These are phyloP conservation scores for Fraxinus americana DNA, from an alignment of 257 asterid genomes.

Conservation along the genomic window DNA sequence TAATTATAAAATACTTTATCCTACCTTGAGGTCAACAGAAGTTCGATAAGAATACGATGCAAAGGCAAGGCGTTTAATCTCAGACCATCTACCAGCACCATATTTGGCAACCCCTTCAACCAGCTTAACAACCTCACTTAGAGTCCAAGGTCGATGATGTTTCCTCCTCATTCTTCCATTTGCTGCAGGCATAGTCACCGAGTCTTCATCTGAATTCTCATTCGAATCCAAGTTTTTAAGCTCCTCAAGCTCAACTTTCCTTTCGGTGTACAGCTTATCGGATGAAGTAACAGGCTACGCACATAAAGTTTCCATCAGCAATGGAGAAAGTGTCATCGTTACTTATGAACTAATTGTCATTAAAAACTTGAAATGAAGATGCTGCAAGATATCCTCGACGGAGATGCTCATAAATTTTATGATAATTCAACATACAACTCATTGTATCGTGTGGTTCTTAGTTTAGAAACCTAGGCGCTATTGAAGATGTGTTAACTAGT, in stretches of 20 bases:
- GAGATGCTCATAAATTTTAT: neutral
- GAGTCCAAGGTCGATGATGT: slow-evolving; percentile 96
- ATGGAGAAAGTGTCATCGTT: neutral
- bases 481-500: neutral
- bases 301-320: slow-evolving; percentile 19
- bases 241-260: slow-evolving; percentile 49
- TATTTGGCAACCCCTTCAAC: slow-evolving; percentile 93
- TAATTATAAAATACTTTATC: slow-evolving; percentile 18
- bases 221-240: slow-evolving; percentile 37
- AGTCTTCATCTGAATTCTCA: slow-evolving; percentile 63
- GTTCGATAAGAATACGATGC: slow-evolving; percentile 90
- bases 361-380: slow-evolving; percentile 19
- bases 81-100: slow-evolving; percentile 99
- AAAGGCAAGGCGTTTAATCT: slow-evolving; percentile 84
- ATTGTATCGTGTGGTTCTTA: slow-evolving; percentile 12
- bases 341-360: neutral
- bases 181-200: slow-evolving; percentile 43
- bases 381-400: slow-evolving; percentile 6
- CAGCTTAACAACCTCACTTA: slow-evolving; percentile 81
- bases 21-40: slow-evolving; percentile 94
- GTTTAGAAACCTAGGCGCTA: too few species aligned
- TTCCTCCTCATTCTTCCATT: slow-evolving; percentile 84
- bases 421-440: slow-evolving; percentile 15
- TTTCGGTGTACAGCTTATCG: slow-evolving; percentile 44
- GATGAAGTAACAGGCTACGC: slow-evolving; percentile 44